Percentiles rank a stretch among this genome's conserved stretches.
These are phyloP conservation scores for Rhynchospora breviuscula DNA, from an alignment of 176 grass and related monocot species.

Conservation along the genomic window DNA sequence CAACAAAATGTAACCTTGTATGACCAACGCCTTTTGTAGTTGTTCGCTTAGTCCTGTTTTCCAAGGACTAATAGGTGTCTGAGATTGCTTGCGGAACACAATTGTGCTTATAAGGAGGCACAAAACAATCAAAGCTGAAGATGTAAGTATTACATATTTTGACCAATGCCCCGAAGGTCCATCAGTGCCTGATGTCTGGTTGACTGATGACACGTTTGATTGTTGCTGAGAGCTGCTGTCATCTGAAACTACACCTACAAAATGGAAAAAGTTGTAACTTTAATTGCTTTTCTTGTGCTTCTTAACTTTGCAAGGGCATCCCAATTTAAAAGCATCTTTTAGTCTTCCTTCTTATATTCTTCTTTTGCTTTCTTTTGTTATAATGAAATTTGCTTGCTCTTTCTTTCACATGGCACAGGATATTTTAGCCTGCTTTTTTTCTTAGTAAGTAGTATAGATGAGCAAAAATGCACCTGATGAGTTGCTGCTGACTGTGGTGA, in stretches of 20 bases:
- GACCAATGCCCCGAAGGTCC: conserved; percentile 43
- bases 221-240: conserved; percentile 20
- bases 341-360: background rate
- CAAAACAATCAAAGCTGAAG: conserved; percentile 34
- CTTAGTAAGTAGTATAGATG: background rate
- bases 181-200: conserved; percentile 20
- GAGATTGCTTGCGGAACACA: conserved; percentile 41
- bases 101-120: conserved; percentile 30
- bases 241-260: conserved; percentile 35
- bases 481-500: conserved; percentile 4
- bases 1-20: conserved; percentile 40
- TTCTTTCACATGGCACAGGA: background rate
- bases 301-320: conserved; percentile 21
- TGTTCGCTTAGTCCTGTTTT: conserved; percentile 73
- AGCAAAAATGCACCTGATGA: background rate
- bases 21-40: conserved; percentile 73
- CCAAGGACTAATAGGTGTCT: conserved; percentile 53
- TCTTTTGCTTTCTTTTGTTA: background rate
- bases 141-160: conserved; percentile 44
- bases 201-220: background rate
- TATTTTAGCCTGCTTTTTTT: background rate
- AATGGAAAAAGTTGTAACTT: background rate
- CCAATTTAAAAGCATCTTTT: background rate
- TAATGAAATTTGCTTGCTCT: background rate
- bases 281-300: background rate